Conservation (phyloP, 257 asterid genomes). For the Lithospermum erythrorhizon region DNA sequence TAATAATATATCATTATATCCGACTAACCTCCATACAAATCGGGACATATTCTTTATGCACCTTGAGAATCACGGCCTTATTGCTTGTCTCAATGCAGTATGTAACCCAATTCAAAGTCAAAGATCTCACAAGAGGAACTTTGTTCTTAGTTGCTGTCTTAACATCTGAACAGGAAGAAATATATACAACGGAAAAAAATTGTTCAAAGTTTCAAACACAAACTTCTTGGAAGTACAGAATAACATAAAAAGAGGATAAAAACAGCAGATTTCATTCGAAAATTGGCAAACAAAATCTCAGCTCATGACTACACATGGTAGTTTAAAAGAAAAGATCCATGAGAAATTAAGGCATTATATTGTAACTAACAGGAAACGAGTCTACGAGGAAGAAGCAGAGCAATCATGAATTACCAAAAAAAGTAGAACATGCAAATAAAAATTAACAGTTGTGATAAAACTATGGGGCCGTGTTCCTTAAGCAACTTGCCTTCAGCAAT, state of each 20-base stretch:
- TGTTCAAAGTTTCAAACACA: neutral
- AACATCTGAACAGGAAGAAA: slow-evolving; percentile 55
- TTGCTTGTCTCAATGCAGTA: slow-evolving; percentile 91
- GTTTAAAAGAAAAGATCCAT: neutral
- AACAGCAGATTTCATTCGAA: neutral
- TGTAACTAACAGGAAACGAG: neutral
- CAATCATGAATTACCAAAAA: no score
- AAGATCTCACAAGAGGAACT: slow-evolving; percentile 94
- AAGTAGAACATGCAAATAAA: no score
- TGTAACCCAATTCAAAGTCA: slow-evolving; percentile 86
- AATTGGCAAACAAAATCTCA: neutral
- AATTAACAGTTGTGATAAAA: no score
- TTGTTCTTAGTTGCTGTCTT: slow-evolving; percentile 88
- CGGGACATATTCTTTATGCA: slow-evolving; percentile 92
- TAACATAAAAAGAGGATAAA: neutral
- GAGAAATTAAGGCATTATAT: neutral
- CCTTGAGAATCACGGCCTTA: slow-evolving; percentile 75
- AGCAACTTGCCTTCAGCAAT: slow-evolving; percentile 73
- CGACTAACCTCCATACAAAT: slow-evolving; percentile 95
- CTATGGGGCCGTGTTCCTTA: neutral
- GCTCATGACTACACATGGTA: neutral
- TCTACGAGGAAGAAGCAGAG: neutral
- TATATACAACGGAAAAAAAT: neutral
- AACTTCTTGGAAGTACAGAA: neutral
- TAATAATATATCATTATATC: neutral